Base-by-base conservation (phyloP, 441 rosid genomes). In the Erodium chrysanthum region DNA sequence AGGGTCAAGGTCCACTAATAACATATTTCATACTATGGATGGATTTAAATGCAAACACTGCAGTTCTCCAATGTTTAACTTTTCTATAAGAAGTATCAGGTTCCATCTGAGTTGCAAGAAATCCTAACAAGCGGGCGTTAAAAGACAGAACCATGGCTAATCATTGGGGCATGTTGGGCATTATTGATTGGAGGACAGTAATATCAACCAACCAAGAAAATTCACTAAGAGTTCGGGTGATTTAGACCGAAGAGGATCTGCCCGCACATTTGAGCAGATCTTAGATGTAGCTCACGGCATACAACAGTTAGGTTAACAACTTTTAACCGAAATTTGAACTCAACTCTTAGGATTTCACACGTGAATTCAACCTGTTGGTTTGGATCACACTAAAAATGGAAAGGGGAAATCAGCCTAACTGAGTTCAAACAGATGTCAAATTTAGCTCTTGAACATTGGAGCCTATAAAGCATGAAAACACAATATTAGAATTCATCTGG, bases 1-100 rank as follows among this genome's bases (percentile, higher is more conserved):
- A 69, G 68, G 67, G 85, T 88, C 80, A 95, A 85, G 87, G 78
- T 72, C 67, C 75, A 60, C 33, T 25, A 25, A 25, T 60, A 60
- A 27, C 14, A 10, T 25, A 23, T 25, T 14, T 25, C 35, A 60
- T 11, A 60, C n/a, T 11, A 31, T 31, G 35, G 35, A 33, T 33
- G 40, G 40, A 33, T 5, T 5, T 33, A 33, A 33, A 33, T 33
- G 40, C 6, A 33, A 33, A 33, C 6, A 9, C 40, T 33, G 40
- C 40, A 33, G 40, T 33, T 5, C 40, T 33, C 40, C 6, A 5
- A 33, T 33, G 40, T 5, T 33, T 33, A 33, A 33, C 14, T 25
- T 60, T 60, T 33, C 40, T 7, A 7, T 5, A 33, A 27, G 29
- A 27, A 27, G 40, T 33, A 33, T 33, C 40, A 7, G 40, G 40